Percentiles rank a stretch among this genome's conserved stretches.
phyloP scores from a whole-genome alignment of 257 asterid species.

The Petunia secreta region DNA sequence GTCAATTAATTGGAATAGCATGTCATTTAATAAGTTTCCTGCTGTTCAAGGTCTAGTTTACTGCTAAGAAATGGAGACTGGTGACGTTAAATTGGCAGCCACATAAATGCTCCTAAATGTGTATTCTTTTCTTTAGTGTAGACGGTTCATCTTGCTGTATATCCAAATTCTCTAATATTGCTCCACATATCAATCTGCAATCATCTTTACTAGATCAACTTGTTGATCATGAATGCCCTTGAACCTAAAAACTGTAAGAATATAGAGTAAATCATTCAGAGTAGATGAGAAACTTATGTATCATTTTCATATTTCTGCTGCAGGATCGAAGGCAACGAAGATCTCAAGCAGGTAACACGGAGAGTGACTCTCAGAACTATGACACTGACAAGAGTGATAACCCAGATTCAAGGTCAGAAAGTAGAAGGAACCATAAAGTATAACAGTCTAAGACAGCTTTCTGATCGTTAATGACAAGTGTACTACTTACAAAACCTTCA shows the following conservation, averaged over 20 bases:
- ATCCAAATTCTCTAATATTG: neutral
- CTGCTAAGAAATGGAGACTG: neutral
- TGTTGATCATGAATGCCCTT: neutral
- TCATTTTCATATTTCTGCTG: constrained; percentile 16
- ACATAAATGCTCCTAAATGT: neutral
- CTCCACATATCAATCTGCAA: neutral
- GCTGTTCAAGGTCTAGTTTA: neutral
- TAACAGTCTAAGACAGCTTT: constrained; percentile 3
- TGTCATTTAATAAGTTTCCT: neutral
- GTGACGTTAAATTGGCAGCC: neutral
- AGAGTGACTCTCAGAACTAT: constrained; percentile 62
- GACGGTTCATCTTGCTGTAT: neutral
- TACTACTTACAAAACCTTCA: constrained; percentile 17
- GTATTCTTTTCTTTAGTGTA: neutral
- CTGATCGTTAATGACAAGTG: neutral
- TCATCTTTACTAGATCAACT: neutral
- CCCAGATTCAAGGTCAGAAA: constrained; percentile 55
- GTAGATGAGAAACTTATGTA: neutral
- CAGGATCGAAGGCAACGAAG: constrained; percentile 90
- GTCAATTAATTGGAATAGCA: neutral
- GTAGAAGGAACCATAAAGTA: constrained; percentile 39
- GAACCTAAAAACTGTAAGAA: neutral
- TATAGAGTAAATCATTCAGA: neutral
- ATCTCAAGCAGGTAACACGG: constrained; percentile 64
- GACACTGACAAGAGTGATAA: constrained; percentile 85